phyloP scores from a whole-genome alignment of 2,329 filamentous ascomycete genomes.

The Colletotrichum destructivum region DNA sequence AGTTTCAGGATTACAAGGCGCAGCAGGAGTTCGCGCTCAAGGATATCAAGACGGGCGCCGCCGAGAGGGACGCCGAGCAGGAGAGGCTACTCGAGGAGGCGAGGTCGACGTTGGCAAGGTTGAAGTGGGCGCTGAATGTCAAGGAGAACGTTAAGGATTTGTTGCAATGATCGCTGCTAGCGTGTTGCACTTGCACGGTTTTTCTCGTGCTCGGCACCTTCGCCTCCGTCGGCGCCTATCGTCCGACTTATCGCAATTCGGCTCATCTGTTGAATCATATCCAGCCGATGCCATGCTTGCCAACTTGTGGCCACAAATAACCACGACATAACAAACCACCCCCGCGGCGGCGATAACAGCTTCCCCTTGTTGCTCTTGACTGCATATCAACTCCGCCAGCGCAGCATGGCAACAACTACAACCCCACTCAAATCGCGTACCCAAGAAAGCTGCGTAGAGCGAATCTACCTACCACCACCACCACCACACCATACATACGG shows the following conservation, averaged over 20 bases:
- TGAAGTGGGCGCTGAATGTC: slow-evolving; percentile 81
- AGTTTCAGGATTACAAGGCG: slow-evolving; percentile 76
- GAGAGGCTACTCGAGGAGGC: slow-evolving; percentile 71
- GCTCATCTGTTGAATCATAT: neutral
- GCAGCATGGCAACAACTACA: neutral
- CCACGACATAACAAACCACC: neutral
- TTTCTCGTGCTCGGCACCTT: no score
- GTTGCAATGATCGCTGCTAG: slow-evolving; percentile 55
- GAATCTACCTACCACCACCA: neutral
- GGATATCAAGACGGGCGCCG: slow-evolving; percentile 71
- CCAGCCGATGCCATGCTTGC: neutral
- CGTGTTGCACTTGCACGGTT: neutral
- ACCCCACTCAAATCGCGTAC: neutral
- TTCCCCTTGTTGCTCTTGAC: no score
- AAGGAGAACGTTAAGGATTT: slow-evolving; percentile 73
- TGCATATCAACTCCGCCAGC: slow-evolving; percentile 8
- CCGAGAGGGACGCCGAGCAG: slow-evolving; percentile 73
- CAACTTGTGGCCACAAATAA: neutral
- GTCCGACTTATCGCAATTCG: neutral
- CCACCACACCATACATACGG: neutral
- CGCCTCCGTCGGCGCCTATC: neutral
- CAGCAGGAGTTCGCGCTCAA: slow-evolving; percentile 74
- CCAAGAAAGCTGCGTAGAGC: neutral
- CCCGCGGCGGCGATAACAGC: neutral
- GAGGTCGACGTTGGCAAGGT: slow-evolving; percentile 74